phyloP scores from a whole-genome alignment of 305 asterid species.

The Caryopteris hybrid region DNA sequence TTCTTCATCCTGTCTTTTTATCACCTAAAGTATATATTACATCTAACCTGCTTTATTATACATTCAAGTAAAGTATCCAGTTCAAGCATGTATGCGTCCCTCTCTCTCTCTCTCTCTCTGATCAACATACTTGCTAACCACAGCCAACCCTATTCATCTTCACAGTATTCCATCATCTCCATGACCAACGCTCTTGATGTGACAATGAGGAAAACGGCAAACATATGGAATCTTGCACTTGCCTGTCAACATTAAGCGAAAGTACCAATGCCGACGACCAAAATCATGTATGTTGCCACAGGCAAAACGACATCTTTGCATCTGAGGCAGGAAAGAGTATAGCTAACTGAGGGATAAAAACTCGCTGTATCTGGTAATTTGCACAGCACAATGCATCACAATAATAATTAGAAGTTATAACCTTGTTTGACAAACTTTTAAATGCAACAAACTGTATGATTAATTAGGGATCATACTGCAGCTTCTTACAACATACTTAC shows the following conservation, averaged over 20 bases:
- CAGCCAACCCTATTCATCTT: background rate
- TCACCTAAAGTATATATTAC: background rate
- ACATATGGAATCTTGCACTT: no score
- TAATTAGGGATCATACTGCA: background rate
- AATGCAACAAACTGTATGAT: background rate
- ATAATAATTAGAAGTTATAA: background rate
- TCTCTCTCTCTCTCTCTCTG: background rate
- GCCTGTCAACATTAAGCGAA: background rate
- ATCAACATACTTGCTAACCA: background rate
- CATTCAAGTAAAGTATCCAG: background rate
- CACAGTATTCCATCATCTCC: background rate
- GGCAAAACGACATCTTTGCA: background rate
- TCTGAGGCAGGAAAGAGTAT: conserved; percentile 7
- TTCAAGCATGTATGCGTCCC: background rate
- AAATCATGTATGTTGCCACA: background rate
- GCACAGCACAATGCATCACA: background rate
- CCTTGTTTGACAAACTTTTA: background rate
- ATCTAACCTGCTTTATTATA: background rate
- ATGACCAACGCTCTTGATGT: background rate
- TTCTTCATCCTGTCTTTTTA: background rate
- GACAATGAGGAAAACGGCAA: no score
- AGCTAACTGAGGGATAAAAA: background rate
- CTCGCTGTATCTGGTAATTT: background rate
- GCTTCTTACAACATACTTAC: background rate
- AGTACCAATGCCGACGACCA: background rate